Evolutionary conservation across 371 early-diverging fungal genomes (phyloP), one percentile per base, ranked within the genome.

Genomic region (Actinomortierella ambigua): DNA sequence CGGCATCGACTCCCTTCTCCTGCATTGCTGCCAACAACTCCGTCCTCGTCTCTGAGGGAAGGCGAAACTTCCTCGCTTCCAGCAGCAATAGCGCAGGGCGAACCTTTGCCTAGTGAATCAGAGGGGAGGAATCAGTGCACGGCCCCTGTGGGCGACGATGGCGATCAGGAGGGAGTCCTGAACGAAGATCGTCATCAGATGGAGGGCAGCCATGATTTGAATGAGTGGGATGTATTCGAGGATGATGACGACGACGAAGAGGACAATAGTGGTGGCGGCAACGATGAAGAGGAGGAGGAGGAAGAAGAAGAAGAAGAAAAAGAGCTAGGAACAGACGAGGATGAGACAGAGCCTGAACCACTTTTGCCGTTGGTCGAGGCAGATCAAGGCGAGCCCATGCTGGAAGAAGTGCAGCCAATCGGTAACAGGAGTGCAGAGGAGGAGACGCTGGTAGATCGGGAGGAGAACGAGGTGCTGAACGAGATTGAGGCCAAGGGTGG

Each of bases 401-500:
- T 34, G 34, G 34, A 34, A 11, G 34, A 34, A 11, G 34, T 11
- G 34, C 11, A 4, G 34, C 11, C 34, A 34, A 6, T 11, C 11
- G 34, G 7, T 11, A 34, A 34, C 34, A 34, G 34, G 34, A 34
- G 4, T 4, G 11, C 4, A 4, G 11, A 4, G 11, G 34, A 34
- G 4, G 34, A 34, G 34, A 34, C 34, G 34, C 46, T 60, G 49
- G 34, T 51, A 13, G 71, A 58, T 5, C 53, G 40, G 17, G 59
- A 70, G 42, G 59, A 58, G 22, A 39, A 57, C 8, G 65, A 65
- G 34, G 51, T 65, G 8, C 34, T 65, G 48, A 54, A 57, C 23
- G 65, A 70, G 50, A 70, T 70, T 22, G 65, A 65, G 29, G 65
- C 71, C 24, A 70, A 65, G 24, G 71, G 71, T 0, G 71, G 71